Evolutionary conservation across 306 rosid genomes (phyloP), one percentile per base, ranked within the genome.

Genomic region (Lathyrus aphaca): DNA sequence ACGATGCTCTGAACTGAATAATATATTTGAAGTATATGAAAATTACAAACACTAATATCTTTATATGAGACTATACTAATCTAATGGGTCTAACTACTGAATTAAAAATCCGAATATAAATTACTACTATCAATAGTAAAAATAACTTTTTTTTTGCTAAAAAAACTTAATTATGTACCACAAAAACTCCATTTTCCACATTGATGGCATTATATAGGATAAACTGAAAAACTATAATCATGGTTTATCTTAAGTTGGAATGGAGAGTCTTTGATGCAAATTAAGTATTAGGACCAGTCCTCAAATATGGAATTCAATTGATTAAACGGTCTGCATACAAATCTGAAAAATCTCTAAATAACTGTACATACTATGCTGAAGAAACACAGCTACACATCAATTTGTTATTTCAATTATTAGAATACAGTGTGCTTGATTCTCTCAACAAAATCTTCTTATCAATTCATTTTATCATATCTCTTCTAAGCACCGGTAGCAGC

Each of bases 401-500:
- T 44, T 37, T 69, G 23, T 43, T 49, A 50, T 46, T 37, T 68
- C 65, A 60, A 37, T 48, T 54, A 16, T 39, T 38, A 40, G 14
- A 58, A 15, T 56, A 56, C 12, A 76, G 35, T 23, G 57, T 32
- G 44, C 60, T 63, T 6, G 38, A 29, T 35, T 63, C 62, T 64
- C 45, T 55, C 38, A 35, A 39, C 48, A 35, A 21, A 71, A 45
- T n/a, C 63, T 58, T 56, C 18, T 13, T 58, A 32, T 15, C 27
- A 25, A 66, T 13, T 55, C 39, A 17, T 42, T 46, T 3, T 5
- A 32, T 67, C 40, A 58, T 32, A 58, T 38, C 66, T 23, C 37
- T 30, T 61, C 64, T 72, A 82, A 64, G 81, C 86, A 39, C 72
- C 77, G 11, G 93, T 86, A 11, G 89, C 77, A 35, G 92, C 82